A percentile compares a stretch with the other conserved stretches of the same genome.
phyloP scores from a whole-genome alignment of 768 basidiomycete species.

The Boletus eberwhitei region DNA sequence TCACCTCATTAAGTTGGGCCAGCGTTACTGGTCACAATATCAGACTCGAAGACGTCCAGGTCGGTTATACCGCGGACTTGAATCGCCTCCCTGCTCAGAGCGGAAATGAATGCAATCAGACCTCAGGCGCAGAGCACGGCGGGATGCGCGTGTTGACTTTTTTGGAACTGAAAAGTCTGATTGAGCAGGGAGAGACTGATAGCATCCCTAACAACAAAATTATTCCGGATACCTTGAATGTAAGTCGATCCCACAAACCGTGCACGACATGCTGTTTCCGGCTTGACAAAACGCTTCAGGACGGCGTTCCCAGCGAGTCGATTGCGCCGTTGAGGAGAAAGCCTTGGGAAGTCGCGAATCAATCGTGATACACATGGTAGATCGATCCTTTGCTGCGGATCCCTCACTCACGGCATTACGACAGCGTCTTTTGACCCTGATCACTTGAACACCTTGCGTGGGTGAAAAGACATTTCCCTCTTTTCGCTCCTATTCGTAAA shows the following conservation, averaged over 20 bases:
- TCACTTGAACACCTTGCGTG: not conserved
- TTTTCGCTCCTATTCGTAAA: slow-evolving; percentile 3
- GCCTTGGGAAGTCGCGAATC: slow-evolving; percentile 55
- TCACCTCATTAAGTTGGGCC: slow-evolving; percentile 22
- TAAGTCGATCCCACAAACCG: slow-evolving; percentile 31
- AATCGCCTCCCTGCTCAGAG: slow-evolving; percentile 8
- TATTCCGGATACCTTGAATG: slow-evolving; percentile 67
- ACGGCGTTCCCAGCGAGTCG: slow-evolving; percentile 55
- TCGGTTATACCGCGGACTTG: slow-evolving; percentile 11
- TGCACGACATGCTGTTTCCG: not conserved
- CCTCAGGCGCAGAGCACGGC: slow-evolving; percentile 7
- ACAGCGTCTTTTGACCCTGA: not conserved
- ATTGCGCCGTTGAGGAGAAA: slow-evolving; percentile 50
- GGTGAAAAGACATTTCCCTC: slow-evolving; percentile 11
- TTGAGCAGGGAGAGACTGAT: slow-evolving; percentile 67
- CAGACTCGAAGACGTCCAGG: slow-evolving; percentile 27
- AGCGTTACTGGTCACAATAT: slow-evolving; percentile 33
- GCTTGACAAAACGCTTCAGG: slow-evolving; percentile 35
- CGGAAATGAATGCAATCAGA: slow-evolving; percentile 19
- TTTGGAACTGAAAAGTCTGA: slow-evolving; percentile 63
- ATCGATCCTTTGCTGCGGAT: slow-evolving; percentile 3
- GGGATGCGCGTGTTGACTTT: slow-evolving; percentile 57
- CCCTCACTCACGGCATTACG: slow-evolving; percentile 15
- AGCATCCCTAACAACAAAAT: slow-evolving; percentile 76
- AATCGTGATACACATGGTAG: slow-evolving; percentile 20